A percentile compares a stretch with the other conserved stretches of the same genome.
Conservation (phyloP, 768 basidiomycete species). For the Phaeotremella skinneri region DNA sequence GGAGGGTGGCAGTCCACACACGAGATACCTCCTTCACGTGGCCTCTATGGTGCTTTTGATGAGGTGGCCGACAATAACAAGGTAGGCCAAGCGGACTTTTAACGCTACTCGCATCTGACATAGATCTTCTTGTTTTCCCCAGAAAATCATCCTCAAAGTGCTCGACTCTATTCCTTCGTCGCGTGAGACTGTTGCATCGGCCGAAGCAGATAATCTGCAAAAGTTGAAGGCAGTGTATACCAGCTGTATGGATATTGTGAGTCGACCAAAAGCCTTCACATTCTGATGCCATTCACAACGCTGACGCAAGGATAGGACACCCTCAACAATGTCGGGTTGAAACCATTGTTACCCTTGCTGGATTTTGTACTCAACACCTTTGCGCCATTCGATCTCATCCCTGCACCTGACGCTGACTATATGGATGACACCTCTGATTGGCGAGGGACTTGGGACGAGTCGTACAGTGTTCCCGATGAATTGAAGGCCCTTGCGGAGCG, state of each 20-base stretch:
- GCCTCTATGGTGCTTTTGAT: conserved; percentile 69
- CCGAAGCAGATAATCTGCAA: conserved; percentile 60
- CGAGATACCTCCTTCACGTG: conserved; percentile 82
- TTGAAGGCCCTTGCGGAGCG: conserved; percentile 20
- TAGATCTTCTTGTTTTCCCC: not conserved
- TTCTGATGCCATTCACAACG: not conserved
- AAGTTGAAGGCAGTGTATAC: conserved; percentile 61
- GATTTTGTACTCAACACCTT: conserved; percentile 56
- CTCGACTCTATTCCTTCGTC: conserved; percentile 56
- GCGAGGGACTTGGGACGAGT: conserved; percentile 31
- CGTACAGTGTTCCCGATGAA: conserved; percentile 34
- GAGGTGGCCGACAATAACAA: conserved; percentile 69
- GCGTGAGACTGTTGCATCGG: conserved; percentile 46
- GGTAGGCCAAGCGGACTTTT: conserved; percentile 5
- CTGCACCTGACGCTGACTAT: conserved; percentile 20
- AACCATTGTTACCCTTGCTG: conserved; percentile 69
- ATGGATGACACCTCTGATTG: conserved; percentile 24
- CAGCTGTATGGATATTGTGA: conserved; percentile 74
- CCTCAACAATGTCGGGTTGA: conserved; percentile 69
- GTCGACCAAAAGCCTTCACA: conserved; percentile 17
- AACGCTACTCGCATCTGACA: not conserved
- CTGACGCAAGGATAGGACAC: conserved; percentile 46
- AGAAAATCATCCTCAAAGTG: conserved; percentile 70
- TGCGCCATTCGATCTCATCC: conserved; percentile 41
- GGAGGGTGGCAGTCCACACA: conserved; percentile 83